phyloP scores from a whole-genome alignment of 1,284 basidiomycete genomes.

The Cystobasidiaceae sp. region DNA sequence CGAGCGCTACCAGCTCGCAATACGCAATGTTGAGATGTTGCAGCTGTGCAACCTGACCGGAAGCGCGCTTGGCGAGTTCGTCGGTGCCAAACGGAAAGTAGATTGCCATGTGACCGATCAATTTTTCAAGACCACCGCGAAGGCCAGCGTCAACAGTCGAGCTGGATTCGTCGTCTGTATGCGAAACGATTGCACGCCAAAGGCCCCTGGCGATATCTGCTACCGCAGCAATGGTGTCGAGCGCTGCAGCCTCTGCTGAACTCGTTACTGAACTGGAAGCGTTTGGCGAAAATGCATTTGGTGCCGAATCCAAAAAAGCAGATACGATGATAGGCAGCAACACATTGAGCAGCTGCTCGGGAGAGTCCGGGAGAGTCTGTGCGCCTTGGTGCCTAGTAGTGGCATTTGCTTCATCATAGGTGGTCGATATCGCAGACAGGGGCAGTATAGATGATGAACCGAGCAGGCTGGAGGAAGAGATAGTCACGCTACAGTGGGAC shows the following conservation, averaged over 20 bases:
- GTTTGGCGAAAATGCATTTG: slow-evolving; percentile 64
- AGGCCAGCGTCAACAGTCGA: slow-evolving; percentile 31
- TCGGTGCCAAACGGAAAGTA: slow-evolving; percentile 71
- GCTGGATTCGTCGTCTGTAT: not conserved
- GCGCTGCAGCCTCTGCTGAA: slow-evolving; percentile 56
- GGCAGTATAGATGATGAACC: no score
- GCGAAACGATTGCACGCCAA: slow-evolving; percentile 60
- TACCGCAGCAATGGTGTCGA: slow-evolving; percentile 60
- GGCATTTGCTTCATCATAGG: no score
- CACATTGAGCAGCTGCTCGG: slow-evolving; percentile 48
- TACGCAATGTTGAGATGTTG: slow-evolving; percentile 68
- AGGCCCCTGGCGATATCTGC: slow-evolving; percentile 61
- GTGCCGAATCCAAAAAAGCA: slow-evolving; percentile 77
- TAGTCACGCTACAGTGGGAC: not conserved
- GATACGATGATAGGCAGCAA: slow-evolving; percentile 70
- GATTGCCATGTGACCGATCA: slow-evolving; percentile 65
- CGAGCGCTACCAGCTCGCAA: slow-evolving; percentile 66
- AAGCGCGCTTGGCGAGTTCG: slow-evolving; percentile 50
- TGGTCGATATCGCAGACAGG: no score
- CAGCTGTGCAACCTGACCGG: slow-evolving; percentile 51
- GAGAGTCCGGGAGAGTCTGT: not conserved
- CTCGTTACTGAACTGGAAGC: slow-evolving; percentile 33
- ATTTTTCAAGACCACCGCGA: slow-evolving; percentile 50
- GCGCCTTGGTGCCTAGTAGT: no score
- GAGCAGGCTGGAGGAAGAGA: no score